These are phyloP conservation scores for Sugiyamaella pinicola DNA, from an alignment of 1,139 yeast genomes.

Conservation along the genomic window DNA sequence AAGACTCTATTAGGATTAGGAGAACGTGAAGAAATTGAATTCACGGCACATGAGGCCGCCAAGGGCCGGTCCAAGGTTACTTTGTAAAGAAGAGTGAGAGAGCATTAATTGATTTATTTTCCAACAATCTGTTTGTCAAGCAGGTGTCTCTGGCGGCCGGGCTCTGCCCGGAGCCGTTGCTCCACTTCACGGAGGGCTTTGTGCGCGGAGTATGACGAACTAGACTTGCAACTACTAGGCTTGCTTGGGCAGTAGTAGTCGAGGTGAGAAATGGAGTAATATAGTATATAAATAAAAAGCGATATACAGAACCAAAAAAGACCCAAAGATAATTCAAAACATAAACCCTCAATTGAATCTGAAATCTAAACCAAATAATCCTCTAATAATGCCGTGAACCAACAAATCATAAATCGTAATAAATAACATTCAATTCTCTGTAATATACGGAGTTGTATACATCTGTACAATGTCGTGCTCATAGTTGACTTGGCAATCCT, in stretches of 20 bases:
- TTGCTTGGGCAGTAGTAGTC: too few species aligned
- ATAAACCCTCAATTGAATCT: too few species aligned
- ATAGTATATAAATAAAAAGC: too few species aligned
- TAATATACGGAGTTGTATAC: slow-evolving; percentile 18
- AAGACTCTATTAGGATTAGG: slow-evolving; percentile 73
- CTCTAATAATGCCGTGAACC: not conserved
- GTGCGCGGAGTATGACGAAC: too few species aligned
- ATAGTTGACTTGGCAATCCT: not conserved
- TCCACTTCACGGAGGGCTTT: too few species aligned
- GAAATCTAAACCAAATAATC: too few species aligned
- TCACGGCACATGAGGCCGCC: slow-evolving; percentile 55
- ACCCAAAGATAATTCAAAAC: too few species aligned
- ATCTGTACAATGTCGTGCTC: slow-evolving; percentile 16
- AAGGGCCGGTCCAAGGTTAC: slow-evolving; percentile 30
- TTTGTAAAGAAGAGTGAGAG: slow-evolving; percentile 21
- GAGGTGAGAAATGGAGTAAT: too few species aligned
- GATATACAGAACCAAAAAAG: too few species aligned
- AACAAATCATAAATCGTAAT: not conserved
- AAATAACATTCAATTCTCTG: not conserved
- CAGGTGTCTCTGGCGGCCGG: slow-evolving; percentile 1
- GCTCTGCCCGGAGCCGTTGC: too few species aligned
- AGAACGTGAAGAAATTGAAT: slow-evolving; percentile 74
- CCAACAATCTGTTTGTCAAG: slow-evolving; percentile 1
- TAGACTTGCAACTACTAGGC: too few species aligned
- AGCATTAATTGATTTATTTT: slow-evolving; percentile 9